These are phyloP conservation scores for Candida tropicalis DNA, from an alignment of 1,139 yeast species.

Conservation along the genomic window DNA sequence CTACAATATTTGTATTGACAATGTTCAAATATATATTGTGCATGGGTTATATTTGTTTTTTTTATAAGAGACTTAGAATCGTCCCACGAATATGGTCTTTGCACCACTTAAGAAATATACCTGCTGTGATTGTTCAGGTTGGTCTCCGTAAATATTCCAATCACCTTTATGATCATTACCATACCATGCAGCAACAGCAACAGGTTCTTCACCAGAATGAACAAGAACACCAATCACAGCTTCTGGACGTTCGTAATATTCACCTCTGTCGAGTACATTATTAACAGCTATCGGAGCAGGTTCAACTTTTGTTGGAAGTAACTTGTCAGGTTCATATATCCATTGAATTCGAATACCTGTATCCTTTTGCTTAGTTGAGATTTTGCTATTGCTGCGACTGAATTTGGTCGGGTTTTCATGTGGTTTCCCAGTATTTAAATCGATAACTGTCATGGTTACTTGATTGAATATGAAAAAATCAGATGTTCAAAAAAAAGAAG, in stretches of 20 bases:
- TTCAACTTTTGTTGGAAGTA: conserved; percentile 4
- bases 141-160: conserved; percentile 22
- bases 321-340: conserved; percentile 7
- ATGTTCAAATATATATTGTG: too few relatives aligned
- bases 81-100: conserved; percentile 18
- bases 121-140: conserved; percentile 15
- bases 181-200: conserved; percentile 26
- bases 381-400: conserved; percentile 7
- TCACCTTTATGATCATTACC: conserved; percentile 20
- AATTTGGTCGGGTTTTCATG: not conserved
- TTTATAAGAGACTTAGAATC: conserved; percentile 3
- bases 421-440: conserved; percentile 7
- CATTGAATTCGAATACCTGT: conserved; percentile 12
- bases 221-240: conserved; percentile 19
- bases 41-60: too few relatives aligned
- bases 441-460: conserved; percentile 7
- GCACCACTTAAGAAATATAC: conserved; percentile 18
- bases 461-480: not conserved
- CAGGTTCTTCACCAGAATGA: conserved; percentile 21
- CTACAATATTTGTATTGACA: too few relatives aligned
- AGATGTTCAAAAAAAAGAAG: not conserved
- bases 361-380: conserved; percentile 4
- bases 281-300: conserved; percentile 12
- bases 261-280: conserved; percentile 19
- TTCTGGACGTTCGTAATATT: conserved; percentile 17